phyloP scores from a whole-genome alignment of 768 basidiomycete species.

The Mrakia hoshinonis region DNA sequence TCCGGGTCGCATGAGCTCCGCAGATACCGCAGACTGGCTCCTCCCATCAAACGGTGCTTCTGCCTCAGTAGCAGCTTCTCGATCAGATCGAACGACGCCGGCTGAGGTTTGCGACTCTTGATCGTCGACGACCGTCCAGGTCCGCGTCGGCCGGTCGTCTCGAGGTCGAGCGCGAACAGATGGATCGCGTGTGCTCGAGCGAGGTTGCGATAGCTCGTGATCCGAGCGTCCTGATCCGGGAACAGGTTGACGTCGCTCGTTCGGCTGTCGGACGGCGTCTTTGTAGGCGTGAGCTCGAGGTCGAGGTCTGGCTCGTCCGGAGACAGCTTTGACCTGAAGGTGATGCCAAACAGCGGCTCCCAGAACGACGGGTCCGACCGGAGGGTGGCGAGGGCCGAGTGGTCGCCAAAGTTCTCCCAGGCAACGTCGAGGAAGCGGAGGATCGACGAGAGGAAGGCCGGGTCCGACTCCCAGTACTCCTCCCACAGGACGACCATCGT shows the following conservation, averaged over 20 bases:
- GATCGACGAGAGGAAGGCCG: constrained; percentile 63
- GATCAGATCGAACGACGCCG: background rate
- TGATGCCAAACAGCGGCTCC: constrained; percentile 57
- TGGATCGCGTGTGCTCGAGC: constrained; percentile 67
- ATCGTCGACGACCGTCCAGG: background rate
- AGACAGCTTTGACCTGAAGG: constrained; percentile 33
- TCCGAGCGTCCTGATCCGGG: constrained; percentile 2
- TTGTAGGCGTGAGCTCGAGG: background rate
- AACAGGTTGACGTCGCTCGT: background rate
- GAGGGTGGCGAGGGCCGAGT: constrained; percentile 54
- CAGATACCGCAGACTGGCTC: constrained; percentile 49
- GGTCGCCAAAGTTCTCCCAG: constrained; percentile 72
- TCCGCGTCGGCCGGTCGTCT: constrained; percentile 31
- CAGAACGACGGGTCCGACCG: constrained; percentile 59
- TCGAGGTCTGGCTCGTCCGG: constrained; percentile 7
- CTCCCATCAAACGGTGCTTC: constrained; percentile 12
- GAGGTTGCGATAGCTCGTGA: constrained; percentile 52
- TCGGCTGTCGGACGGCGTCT: background rate
- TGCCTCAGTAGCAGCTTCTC: constrained; percentile 12
- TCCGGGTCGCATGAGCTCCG: constrained; percentile 63
- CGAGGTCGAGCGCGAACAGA: constrained; percentile 66
- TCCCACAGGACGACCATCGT: constrained; percentile 59
- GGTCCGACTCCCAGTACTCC: constrained; percentile 66
- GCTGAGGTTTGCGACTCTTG: constrained; percentile 4
- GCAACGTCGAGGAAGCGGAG: constrained; percentile 66